These are phyloP conservation scores for Gracilaria vermiculophylla DNA, from an alignment of 23 red algal genomes.

Conservation along the genomic window DNA sequence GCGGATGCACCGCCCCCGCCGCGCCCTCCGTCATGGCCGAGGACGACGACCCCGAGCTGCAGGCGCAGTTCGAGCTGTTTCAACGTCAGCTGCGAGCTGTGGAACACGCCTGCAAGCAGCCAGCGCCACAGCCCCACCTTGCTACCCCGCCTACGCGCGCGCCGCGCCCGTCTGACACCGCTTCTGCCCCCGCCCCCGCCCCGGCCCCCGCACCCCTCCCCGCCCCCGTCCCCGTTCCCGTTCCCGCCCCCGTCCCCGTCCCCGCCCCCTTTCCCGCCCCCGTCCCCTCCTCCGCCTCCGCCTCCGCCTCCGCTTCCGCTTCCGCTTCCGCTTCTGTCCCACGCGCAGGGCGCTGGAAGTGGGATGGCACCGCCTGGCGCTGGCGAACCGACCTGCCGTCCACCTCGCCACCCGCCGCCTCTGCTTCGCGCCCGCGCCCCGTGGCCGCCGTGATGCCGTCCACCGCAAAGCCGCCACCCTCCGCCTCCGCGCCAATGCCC, in stretches of 20 bases:
- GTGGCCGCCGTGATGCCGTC: background rate
- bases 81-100: constrained; percentile 46
- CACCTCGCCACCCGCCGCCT: background rate
- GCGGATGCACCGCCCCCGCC: background rate
- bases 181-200: too few species aligned
- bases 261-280: background rate
- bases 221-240: background rate
- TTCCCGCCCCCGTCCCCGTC: background rate
- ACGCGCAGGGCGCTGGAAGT: constrained; percentile 34
- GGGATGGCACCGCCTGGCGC: constrained; percentile 25
- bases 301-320: too few species aligned
- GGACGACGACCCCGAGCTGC: constrained; percentile 21
- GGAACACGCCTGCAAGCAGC: too few species aligned
- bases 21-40: background rate
- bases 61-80: constrained; percentile 61
- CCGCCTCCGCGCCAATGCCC: background rate
- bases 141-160: background rate
- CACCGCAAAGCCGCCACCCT: background rate
- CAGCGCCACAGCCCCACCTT: background rate
- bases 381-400: background rate
- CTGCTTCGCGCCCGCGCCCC: background rate
- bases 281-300: background rate
- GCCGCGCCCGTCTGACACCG: background rate
- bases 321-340: background rate
- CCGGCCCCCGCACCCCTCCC: too few species aligned